These are phyloP conservation scores for Syzygium oleosum DNA, from an alignment of 345 rosid genomes.

Conservation along the genomic window DNA sequence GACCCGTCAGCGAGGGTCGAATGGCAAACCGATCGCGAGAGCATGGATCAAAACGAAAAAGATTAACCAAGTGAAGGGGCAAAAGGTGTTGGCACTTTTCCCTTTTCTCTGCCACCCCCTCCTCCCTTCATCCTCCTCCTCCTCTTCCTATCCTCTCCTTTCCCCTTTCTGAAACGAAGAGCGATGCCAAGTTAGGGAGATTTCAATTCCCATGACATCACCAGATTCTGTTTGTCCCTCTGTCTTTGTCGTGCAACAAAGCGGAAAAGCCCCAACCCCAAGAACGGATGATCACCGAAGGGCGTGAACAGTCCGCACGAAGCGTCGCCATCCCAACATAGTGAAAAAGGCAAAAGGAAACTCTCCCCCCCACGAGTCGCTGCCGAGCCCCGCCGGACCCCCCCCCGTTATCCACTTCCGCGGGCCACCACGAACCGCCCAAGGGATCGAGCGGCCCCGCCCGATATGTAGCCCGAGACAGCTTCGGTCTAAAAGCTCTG, in stretches of 20 bases:
- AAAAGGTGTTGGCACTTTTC: neutral
- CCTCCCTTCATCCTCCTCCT: accelerated
- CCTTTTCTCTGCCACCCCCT: neutral
- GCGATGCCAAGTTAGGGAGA: neutral
- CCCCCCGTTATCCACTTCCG: neutral
- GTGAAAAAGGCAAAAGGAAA: neutral
- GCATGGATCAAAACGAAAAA: neutral
- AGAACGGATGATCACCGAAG: neutral
- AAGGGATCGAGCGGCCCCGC: neutral
- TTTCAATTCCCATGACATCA: neutral
- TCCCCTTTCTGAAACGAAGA: neutral
- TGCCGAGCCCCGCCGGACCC: neutral
- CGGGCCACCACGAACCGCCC: constrained; percentile 6
- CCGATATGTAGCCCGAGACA: no score
- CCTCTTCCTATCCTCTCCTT: neutral
- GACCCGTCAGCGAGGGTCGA: neutral
- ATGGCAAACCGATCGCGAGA: neutral
- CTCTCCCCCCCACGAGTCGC: neutral
- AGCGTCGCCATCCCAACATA: neutral
- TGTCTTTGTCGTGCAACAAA: neutral
- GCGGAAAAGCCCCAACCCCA: neutral
- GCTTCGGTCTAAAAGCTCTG: neutral
- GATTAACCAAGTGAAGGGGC: neutral
- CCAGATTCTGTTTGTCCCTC: neutral
- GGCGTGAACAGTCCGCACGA: neutral